These are phyloP conservation scores for Penicillium mononematosum DNA, from an alignment of 495 filamentous ascomycete species.

Conservation along the genomic window DNA sequence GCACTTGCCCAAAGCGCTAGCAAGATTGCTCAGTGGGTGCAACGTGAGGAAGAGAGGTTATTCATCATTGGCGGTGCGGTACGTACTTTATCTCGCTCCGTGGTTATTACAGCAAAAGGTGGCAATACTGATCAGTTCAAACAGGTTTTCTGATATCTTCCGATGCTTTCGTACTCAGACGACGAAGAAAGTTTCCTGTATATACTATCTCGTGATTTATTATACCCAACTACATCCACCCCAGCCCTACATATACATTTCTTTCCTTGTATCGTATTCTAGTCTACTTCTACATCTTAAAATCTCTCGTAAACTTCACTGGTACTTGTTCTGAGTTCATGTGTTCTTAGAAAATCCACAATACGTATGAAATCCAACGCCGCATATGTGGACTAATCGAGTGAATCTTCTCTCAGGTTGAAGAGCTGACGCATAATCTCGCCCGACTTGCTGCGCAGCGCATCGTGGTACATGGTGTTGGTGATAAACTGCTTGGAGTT, in stretches of 20 bases:
- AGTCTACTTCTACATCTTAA: background rate
- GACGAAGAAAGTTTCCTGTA: conserved; percentile 8
- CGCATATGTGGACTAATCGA: conserved; percentile 53
- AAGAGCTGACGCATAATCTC: conserved; percentile 73
- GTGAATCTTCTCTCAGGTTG: conserved; percentile 65
- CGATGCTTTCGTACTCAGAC: background rate
- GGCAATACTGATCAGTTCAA: conserved; percentile 1
- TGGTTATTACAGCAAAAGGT: background rate
- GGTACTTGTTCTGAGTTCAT: background rate
- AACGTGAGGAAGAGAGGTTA: conserved; percentile 83
- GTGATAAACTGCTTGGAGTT: conserved; percentile 79
- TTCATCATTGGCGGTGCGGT: conserved; percentile 96
- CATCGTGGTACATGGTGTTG: conserved; percentile 85
- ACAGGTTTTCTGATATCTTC: conserved; percentile 27
- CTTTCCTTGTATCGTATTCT: background rate
- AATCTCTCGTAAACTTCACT: background rate
- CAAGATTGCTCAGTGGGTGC: conserved; percentile 83
- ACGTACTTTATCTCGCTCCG: conserved; percentile 19
- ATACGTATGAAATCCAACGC: background rate
- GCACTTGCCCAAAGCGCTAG: conserved; percentile 82
- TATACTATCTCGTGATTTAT: conserved; percentile 5
- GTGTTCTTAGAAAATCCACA: background rate
- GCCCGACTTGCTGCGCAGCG: conserved; percentile 65
- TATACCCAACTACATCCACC: conserved; percentile 13
- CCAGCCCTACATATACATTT: background rate